Evolutionary conservation across 1,284 basidiomycete genomes (phyloP).

Genomic region (Ceratobasidium sp.): DNA sequence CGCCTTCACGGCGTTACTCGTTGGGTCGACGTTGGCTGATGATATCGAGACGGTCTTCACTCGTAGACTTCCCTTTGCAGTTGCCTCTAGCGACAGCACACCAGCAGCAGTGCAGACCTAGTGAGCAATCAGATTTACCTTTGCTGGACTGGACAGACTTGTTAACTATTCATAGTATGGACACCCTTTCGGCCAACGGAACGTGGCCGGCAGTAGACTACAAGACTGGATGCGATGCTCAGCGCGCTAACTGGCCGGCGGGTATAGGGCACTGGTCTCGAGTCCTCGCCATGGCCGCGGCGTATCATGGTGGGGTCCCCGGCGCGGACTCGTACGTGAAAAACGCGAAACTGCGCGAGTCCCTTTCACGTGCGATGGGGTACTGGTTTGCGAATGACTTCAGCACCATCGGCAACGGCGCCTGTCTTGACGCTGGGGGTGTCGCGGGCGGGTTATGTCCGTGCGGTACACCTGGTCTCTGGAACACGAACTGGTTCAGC

Average conservation of each 20-base stretch:
- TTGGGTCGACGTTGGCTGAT: background rate
- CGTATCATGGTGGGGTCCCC: conserved; percentile 64
- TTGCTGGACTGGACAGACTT: background rate
- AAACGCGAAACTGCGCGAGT: conserved; percentile 55
- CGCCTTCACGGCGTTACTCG: background rate
- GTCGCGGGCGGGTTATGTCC: conserved; percentile 58
- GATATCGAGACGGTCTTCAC: conserved; percentile 32
- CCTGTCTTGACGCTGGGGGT: conserved; percentile 66
- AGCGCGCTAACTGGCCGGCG: conserved; percentile 73
- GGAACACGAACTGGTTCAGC: conserved; percentile 75
- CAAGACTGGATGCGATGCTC: conserved; percentile 66
- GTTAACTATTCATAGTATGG: conserved; percentile 3
- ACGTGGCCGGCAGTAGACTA: conserved; percentile 63
- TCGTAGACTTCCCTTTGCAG: conserved; percentile 15
- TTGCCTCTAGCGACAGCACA: background rate
- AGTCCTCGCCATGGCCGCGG: conserved; percentile 64
- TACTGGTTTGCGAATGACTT: conserved; percentile 74
- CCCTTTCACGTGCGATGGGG: conserved; percentile 64
- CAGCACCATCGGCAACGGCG: conserved; percentile 54
- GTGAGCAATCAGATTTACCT: background rate
- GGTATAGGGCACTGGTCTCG: conserved; percentile 66
- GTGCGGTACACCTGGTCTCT: conserved; percentile 65
- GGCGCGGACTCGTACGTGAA: conserved; percentile 54
- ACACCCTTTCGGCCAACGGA: background rate
- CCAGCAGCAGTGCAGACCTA: background rate